Evolutionary conservation across 768 basidiomycete genomes (phyloP).

Genomic region (Kwoniella sp.): DNA sequence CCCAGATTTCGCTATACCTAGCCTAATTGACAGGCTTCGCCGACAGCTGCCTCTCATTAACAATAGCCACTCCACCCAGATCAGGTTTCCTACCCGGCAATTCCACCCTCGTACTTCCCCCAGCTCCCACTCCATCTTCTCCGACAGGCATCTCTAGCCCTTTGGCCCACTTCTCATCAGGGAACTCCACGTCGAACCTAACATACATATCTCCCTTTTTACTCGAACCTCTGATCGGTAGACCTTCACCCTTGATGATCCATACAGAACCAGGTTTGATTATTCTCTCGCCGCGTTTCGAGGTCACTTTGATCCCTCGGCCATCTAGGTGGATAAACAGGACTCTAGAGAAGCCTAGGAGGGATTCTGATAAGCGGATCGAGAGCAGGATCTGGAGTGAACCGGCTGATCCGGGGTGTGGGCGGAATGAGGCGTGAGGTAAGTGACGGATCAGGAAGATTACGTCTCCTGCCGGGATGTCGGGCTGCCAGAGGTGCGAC

Average conservation of each 20-base stretch:
- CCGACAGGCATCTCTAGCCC: conserved; percentile 65
- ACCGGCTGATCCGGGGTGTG: conserved; percentile 54
- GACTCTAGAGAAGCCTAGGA: conserved; percentile 91
- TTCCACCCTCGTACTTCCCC: conserved; percentile 7
- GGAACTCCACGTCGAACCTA: conserved; percentile 86
- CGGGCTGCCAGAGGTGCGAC: conserved; percentile 63
- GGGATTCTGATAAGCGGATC: conserved; percentile 88
- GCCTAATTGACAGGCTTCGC: conserved; percentile 17
- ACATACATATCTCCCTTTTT: conserved; percentile 83
- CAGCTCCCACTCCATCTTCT: neutral
- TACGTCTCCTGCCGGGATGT: conserved; percentile 83
- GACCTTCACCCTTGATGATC: conserved; percentile 79
- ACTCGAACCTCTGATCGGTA: conserved; percentile 63
- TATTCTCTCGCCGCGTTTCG: conserved; percentile 62
- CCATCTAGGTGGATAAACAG: conserved; percentile 90
- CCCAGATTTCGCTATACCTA: neutral
- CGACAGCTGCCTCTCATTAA: conserved; percentile 11
- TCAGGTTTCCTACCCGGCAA: conserved; percentile 21
- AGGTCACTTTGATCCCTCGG: conserved; percentile 76
- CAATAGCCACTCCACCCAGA: conserved; percentile 5
- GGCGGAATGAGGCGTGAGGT: conserved; percentile 78
- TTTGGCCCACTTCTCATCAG: conserved; percentile 72
- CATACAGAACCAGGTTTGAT: conserved; percentile 74
- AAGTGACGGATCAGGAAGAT: conserved; percentile 73
- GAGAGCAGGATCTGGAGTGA: conserved; percentile 78